These are phyloP conservation scores for Podochytrium sp. DNA, from an alignment of 192 early-diverging fungal genomes.

Conservation along the genomic window DNA sequence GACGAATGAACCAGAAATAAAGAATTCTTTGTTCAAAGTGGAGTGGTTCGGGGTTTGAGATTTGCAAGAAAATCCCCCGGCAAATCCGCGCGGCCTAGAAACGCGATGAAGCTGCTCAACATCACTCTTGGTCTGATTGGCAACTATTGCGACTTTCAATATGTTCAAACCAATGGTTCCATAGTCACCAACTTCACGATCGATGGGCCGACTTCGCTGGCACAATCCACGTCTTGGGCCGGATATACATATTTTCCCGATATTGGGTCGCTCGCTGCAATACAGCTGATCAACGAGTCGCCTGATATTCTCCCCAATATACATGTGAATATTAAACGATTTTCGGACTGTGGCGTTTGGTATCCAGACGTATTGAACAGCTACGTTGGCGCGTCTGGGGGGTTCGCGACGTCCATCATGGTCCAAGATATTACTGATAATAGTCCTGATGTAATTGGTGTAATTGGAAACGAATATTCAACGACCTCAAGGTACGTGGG, in stretches of 20 bases:
- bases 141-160: slow-evolving; percentile 3
- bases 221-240: neutral
- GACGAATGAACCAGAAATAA: neutral
- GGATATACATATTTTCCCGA: neutral
- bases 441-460: slow-evolving; percentile 5
- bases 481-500: neutral
- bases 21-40: neutral
- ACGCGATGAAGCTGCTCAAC: neutral
- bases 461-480: slow-evolving; percentile 11
- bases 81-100: neutral
- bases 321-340: neutral
- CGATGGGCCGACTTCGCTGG: neutral
- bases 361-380: neutral
- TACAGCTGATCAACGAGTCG: neutral
- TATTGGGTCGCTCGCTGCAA: neutral
- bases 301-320: neutral
- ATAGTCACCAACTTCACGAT: neutral
- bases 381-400: neutral
- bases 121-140: slow-evolving; percentile 7
- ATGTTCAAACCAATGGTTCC: neutral
- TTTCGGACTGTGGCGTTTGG: slow-evolving; percentile 10
- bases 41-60: neutral
- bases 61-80: neutral
- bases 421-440: neutral
- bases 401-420: neutral